These are phyloP conservation scores for Termitomyces sp. DNA, from an alignment of 768 basidiomycete species.

Conservation along the genomic window DNA sequence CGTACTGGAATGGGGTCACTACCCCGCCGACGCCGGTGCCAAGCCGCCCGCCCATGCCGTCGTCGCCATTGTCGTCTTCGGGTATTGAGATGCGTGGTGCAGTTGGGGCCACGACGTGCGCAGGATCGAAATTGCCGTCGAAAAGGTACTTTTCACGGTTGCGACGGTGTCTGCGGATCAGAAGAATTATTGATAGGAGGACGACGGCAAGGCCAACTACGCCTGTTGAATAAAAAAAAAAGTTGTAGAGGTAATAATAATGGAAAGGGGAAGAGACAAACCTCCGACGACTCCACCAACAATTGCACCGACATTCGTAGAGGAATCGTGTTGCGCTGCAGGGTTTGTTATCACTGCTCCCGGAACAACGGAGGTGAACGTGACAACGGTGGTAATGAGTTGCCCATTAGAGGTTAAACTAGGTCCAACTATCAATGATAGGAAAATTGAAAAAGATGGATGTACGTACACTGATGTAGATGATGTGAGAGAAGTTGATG, in stretches of 20 bases:
- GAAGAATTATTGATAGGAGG: slow-evolving; percentile 18
- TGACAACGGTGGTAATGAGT: not conserved
- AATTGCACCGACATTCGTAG: slow-evolving; percentile 33
- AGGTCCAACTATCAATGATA: not conserved
- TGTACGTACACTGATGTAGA: not conserved
- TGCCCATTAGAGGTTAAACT: not conserved
- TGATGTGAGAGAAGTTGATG: not conserved
- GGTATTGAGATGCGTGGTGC: slow-evolving; percentile 10
- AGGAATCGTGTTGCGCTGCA: not conserved
- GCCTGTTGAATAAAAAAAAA: slow-evolving; percentile 12
- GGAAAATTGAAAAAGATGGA: no score
- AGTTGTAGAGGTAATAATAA: not conserved
- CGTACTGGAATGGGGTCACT: slow-evolving; percentile 26
- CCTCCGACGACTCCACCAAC: slow-evolving; percentile 51
- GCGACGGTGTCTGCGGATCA: slow-evolving; percentile 21
- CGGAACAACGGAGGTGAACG: slow-evolving; percentile 12
- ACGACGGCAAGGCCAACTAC: slow-evolving; percentile 23
- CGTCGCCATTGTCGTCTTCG: slow-evolving; percentile 17
- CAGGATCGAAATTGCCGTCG: slow-evolving; percentile 38
- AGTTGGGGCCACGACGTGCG: slow-evolving; percentile 11
- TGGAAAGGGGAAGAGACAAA: slow-evolving; percentile 6
- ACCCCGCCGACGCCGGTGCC: slow-evolving; percentile 24
- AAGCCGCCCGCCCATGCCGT: slow-evolving; percentile 30
- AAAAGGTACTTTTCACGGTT: slow-evolving; percentile 21
- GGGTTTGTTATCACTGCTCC: slow-evolving; percentile 14